These are phyloP conservation scores for Basipetospora chlamydospora DNA, from an alignment of 2,329 filamentous ascomycete genomes.

Conservation along the genomic window DNA sequence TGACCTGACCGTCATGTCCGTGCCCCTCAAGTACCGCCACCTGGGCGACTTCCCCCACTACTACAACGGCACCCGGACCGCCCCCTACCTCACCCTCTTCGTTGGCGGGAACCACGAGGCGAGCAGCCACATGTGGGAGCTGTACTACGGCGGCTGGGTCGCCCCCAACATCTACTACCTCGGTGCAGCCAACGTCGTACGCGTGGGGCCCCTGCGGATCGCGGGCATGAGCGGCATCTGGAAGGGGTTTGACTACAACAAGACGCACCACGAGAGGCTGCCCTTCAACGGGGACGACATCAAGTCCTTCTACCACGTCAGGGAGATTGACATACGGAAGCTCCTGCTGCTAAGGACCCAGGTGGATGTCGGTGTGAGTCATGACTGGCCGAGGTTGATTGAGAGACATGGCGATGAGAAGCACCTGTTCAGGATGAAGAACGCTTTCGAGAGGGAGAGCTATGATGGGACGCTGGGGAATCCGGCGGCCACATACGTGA, in stretches of 20 bases:
- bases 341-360: conserved; percentile 72
- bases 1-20: conserved; percentile 79
- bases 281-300: conserved; percentile 69
- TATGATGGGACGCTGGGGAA: conserved; percentile 63
- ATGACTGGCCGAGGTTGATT: conserved; percentile 84
- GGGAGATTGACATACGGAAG: conserved; percentile 84
- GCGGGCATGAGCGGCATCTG: conserved; percentile 87
- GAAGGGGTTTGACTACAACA: conserved; percentile 80
- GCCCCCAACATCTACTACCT: conserved; percentile 96
- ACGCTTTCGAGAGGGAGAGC: conserved; percentile 62
- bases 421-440: conserved; percentile 58
- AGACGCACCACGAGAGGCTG: conserved; percentile 69
- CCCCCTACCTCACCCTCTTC: conserved; percentile 84
- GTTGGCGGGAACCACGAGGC: conserved; percentile 94
- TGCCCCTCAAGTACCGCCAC: conserved; percentile 72
- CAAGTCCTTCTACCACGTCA: conserved; percentile 74
- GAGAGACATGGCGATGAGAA: conserved; percentile 62
- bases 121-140: conserved; percentile 74
- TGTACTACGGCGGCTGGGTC: conserved; percentile 95
- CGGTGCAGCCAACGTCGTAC: conserved; percentile 79
- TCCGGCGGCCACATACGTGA: conserved; percentile 60
- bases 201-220: conserved; percentile 72
- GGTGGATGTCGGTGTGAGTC: conserved; percentile 80
- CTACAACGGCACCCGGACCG: conserved; percentile 63
- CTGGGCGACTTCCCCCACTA: conserved; percentile 92